These are phyloP conservation scores for Scedosporium minutisporum DNA, from an alignment of 2,329 filamentous ascomycete genomes.

Conservation along the genomic window DNA sequence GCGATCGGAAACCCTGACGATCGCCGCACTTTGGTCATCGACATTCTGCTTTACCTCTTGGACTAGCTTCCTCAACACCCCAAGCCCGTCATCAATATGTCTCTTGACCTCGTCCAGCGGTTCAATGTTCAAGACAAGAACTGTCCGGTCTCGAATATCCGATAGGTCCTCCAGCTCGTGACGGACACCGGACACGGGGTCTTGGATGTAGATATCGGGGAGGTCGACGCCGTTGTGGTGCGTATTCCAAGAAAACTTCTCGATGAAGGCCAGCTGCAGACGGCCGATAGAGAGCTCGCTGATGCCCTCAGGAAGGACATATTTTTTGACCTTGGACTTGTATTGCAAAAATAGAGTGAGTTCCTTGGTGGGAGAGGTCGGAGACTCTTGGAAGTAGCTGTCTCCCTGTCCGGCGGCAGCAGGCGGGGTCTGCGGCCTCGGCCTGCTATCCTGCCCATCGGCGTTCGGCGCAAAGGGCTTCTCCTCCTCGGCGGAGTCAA, in stretches of 20 bases:
- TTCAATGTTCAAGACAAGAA: conserved; percentile 91
- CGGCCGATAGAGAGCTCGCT: conserved; percentile 78
- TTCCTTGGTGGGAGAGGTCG: conserved; percentile 63
- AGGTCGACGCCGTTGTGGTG: conserved; percentile 87
- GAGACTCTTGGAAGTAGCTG: conserved; percentile 50
- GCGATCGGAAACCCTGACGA: conserved; percentile 80
- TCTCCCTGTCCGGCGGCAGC: conserved; percentile 16
- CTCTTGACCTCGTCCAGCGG: conserved; percentile 90
- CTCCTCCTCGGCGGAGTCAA: conserved; percentile 20
- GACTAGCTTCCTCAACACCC: conserved; percentile 70
- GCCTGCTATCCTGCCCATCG: conserved; percentile 11
- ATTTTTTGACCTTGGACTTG: conserved; percentile 95
- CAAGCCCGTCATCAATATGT: conserved; percentile 88
- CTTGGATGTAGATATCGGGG: conserved; percentile 96
- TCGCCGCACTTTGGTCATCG: conserved; percentile 69
- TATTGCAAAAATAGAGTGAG: conserved; percentile 92
- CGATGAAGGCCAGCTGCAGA: conserved; percentile 91
- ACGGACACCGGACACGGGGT: conserved; percentile 88
- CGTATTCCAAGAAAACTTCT: conserved; percentile 98
- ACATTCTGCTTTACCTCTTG: conserved; percentile 77
- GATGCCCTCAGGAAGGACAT: conserved; percentile 75
- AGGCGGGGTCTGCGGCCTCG: conserved; percentile 10
- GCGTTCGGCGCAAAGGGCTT: conserved; percentile 7
- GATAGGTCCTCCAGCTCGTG: conserved; percentile 89
- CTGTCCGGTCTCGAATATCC: conserved; percentile 90